These are phyloP conservation scores for Nissolia schottii DNA, from an alignment of 306 rosid genomes.

Conservation along the genomic window DNA sequence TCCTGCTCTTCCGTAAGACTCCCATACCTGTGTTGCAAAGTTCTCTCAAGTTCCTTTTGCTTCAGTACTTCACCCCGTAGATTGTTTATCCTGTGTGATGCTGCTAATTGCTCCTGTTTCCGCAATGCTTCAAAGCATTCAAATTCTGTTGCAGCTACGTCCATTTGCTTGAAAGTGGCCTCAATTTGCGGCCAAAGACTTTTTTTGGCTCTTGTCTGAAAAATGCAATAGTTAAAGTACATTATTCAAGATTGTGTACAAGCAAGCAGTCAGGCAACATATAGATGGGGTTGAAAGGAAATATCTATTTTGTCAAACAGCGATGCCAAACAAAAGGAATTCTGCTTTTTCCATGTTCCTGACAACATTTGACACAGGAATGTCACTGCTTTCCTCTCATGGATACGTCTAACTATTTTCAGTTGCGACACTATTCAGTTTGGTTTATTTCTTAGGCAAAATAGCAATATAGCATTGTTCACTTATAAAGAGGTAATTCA, in stretches of 20 bases:
- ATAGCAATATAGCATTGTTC: neutral
- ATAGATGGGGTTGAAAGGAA: neutral
- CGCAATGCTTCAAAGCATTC: conserved; percentile 71
- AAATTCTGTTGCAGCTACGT: conserved; percentile 70
- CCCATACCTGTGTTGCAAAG: conserved; percentile 53
- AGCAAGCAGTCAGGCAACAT: neutral
- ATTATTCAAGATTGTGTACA: neutral
- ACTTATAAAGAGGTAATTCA: neutral
- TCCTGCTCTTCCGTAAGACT: conserved; percentile 41
- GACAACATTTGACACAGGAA: neutral
- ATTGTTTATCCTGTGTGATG: conserved; percentile 56
- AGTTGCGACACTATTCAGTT: neutral
- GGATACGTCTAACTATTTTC: neutral
- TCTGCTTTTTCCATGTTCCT: neutral
- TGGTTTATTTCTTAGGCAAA: neutral
- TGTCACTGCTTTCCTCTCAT: neutral
- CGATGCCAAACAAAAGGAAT: neutral
- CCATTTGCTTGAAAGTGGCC: conserved; percentile 68
- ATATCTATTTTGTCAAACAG: neutral
- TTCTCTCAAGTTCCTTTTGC: conserved; percentile 74
- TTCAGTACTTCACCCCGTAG: conserved; percentile 66
- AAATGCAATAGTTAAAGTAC: conserved; percentile 2
- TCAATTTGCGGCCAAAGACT: conserved; percentile 73
- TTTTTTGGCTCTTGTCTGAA: conserved; percentile 60
- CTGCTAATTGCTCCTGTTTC: conserved; percentile 64